These are phyloP conservation scores for Debaryomyces maramus DNA, from an alignment of 805 yeast species.

Conservation along the genomic window DNA sequence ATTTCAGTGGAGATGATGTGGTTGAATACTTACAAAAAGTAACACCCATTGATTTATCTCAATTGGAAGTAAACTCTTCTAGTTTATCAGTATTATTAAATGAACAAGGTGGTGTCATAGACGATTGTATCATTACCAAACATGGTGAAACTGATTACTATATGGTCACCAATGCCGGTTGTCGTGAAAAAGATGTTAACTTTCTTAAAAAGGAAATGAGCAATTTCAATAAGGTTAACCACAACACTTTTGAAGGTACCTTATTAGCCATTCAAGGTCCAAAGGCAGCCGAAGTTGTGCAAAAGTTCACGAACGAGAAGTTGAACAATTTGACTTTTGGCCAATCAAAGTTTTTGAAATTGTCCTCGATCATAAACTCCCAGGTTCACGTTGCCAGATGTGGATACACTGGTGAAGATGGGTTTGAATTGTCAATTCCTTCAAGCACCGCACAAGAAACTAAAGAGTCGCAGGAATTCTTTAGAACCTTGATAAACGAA, in stretches of 20 bases:
- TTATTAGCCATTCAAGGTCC: slow-evolving; percentile 95
- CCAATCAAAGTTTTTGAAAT: slow-evolving; percentile 49
- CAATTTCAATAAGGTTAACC: slow-evolving; percentile 37
- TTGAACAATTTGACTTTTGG: slow-evolving; percentile 74
- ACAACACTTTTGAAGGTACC: slow-evolving; percentile 61
- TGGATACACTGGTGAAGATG: slow-evolving; percentile 99
- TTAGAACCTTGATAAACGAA: slow-evolving; percentile 56
- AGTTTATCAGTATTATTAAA: slow-evolving; percentile 78
- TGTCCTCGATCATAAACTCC: slow-evolving; percentile 41
- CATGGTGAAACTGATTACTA: slow-evolving; percentile 75
- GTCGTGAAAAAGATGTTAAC: slow-evolving; percentile 74
- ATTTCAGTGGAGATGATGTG: slow-evolving; percentile 66
- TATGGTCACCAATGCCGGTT: slow-evolving; percentile 95
- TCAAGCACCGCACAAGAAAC: slow-evolving; percentile 39
- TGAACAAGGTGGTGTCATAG: slow-evolving; percentile 77
- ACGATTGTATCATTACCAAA: slow-evolving; percentile 90
- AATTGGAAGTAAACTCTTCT: slow-evolving; percentile 56
- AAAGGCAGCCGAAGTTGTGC: slow-evolving; percentile 63
- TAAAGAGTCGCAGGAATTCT: slow-evolving; percentile 54
- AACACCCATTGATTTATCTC: slow-evolving; percentile 83
- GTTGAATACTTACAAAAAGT: slow-evolving; percentile 68
- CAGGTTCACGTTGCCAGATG: slow-evolving; percentile 84
- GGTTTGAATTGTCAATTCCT: slow-evolving; percentile 87
- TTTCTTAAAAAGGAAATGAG: slow-evolving; percentile 59
- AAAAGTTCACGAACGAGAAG: slow-evolving; percentile 59